Evolutionary conservation across 768 basidiomycete genomes (phyloP).

Genomic region (Hypholoma sublateritium): DNA sequence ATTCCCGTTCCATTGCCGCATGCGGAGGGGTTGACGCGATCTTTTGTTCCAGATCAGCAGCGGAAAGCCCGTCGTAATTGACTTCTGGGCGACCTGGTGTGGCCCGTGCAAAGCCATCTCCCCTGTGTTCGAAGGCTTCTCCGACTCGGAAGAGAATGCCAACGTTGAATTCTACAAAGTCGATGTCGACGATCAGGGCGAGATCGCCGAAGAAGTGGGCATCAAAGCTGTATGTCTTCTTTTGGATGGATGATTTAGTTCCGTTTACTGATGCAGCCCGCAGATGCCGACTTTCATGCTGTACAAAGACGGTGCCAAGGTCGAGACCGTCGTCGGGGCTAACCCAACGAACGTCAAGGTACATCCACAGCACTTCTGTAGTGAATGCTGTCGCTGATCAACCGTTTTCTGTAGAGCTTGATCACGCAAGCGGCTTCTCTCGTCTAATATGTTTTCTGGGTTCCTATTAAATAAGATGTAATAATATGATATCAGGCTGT

Average conservation of each 20-base stretch:
- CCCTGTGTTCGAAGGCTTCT: constrained; percentile 63
- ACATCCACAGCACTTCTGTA: constrained; percentile 2
- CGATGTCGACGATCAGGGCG: constrained; percentile 60
- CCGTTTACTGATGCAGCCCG: background rate
- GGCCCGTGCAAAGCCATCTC: constrained; percentile 69
- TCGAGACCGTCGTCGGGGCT: constrained; percentile 48
- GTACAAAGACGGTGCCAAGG: constrained; percentile 36
- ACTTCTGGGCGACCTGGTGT: constrained; percentile 82
- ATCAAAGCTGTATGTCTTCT: constrained; percentile 55
- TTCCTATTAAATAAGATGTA: background rate
- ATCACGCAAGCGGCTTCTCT: background rate
- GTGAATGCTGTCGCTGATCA: too few species aligned
- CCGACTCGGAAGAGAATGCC: constrained; percentile 27
- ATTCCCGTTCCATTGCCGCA: background rate
- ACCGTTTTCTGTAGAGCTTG: constrained; percentile 6
- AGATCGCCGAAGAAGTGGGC: constrained; percentile 57
- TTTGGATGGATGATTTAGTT: background rate
- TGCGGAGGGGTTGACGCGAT: background rate
- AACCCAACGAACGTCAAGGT: constrained; percentile 41
- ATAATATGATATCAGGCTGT: background rate
- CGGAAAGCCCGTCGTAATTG: constrained; percentile 51
- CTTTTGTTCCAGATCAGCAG: constrained; percentile 39
- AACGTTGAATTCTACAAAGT: constrained; percentile 69
- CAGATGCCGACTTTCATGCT: constrained; percentile 45
- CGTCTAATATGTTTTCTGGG: background rate